These are phyloP conservation scores for Penicillium expansum DNA, from an alignment of 2,329 filamentous ascomycete species.

Conservation along the genomic window DNA sequence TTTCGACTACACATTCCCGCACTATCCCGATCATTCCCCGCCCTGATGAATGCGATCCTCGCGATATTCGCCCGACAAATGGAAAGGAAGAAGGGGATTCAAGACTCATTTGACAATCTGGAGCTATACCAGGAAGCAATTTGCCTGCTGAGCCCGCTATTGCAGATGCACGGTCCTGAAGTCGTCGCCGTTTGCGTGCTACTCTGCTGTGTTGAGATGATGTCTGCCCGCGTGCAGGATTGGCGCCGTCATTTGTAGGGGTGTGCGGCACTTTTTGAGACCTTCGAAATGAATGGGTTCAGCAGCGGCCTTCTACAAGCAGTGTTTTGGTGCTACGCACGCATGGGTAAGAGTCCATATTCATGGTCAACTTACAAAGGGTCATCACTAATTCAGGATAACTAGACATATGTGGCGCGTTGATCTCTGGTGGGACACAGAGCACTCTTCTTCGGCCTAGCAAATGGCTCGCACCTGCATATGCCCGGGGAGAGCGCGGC, in stretches of 20 bases:
- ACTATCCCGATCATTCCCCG: conserved; percentile 47
- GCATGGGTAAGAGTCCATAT: conserved; percentile 48
- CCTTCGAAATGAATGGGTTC: conserved; percentile 52
- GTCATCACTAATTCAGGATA: no score
- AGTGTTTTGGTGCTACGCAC: conserved; percentile 58
- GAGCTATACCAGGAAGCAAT: conserved; percentile 56
- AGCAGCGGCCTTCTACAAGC: conserved; percentile 53
- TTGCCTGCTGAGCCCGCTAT: conserved; percentile 47
- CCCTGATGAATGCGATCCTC: conserved; percentile 51
- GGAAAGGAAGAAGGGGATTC: conserved; percentile 49
- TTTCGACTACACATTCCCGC: no score
- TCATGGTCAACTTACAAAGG: no score
- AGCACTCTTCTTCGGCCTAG: no score
- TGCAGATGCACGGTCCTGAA: conserved; percentile 49
- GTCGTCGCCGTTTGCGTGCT: conserved; percentile 55
- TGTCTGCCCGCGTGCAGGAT: conserved; percentile 49
- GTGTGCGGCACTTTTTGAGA: conserved; percentile 53
- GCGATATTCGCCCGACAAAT: conserved; percentile 55
- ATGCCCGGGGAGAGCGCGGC: no score
- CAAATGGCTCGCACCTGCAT: no score
- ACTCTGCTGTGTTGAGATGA: conserved; percentile 56
- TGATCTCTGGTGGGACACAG: no score
- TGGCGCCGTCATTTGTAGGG: conserved; percentile 58
- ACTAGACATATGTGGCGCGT: no score
- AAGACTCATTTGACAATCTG: conserved; percentile 50